Conservation (phyloP, 2,329 filamentous ascomycete genomes). For the Neocucurbitaria cava region DNA sequence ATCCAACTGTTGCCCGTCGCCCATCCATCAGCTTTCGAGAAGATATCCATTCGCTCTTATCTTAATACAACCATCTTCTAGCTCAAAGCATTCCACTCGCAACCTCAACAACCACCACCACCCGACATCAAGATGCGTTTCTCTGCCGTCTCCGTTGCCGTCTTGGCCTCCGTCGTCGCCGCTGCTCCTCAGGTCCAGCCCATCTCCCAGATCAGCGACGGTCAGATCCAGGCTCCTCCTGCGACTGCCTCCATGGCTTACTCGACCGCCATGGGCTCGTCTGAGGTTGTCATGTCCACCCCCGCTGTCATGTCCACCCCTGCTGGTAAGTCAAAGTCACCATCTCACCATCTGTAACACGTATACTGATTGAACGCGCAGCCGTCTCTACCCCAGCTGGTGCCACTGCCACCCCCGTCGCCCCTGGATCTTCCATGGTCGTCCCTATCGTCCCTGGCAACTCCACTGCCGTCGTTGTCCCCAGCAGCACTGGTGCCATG, state of each 20-base stretch:
- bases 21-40: not conserved
- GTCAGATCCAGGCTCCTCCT: conserved; percentile 47
- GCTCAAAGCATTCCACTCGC: conserved; percentile 4
- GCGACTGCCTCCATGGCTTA: conserved; percentile 20
- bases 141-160: conserved; percentile 34
- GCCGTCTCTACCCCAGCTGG: conserved; percentile 12
- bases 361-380: not conserved
- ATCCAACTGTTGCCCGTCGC: not conserved
- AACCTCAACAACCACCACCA: conserved; percentile 11
- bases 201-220: conserved; percentile 49
- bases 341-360: too few relatives aligned
- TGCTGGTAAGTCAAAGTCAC: conserved; percentile 6
- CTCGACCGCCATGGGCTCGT: conserved; percentile 6
- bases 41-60: conserved; percentile 21
- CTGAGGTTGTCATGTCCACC: conserved; percentile 5
- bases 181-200: conserved; percentile 39
- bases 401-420: conserved; percentile 17
- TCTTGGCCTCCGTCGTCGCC: conserved; percentile 37
- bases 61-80: conserved; percentile 15
- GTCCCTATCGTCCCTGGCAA: conserved; percentile 17
- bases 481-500: conserved; percentile 8
- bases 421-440: conserved; percentile 6
- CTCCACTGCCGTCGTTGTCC: conserved; percentile 5
- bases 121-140: conserved; percentile 42
- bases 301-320: conserved; percentile 5